phyloP scores from a whole-genome alignment of 2,329 filamentous ascomycete species.

The Fusarium succisae region DNA sequence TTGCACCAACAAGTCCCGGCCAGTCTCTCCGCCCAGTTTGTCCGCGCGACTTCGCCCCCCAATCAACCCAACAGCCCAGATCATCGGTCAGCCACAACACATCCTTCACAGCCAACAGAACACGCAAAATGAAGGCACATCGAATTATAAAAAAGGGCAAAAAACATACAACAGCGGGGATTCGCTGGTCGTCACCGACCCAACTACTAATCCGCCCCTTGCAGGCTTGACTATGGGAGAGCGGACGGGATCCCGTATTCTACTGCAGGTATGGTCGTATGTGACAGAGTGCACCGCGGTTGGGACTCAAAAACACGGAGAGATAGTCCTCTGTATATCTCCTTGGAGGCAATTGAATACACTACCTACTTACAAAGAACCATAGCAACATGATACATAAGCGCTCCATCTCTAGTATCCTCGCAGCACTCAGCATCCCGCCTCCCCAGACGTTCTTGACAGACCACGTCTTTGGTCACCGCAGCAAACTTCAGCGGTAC shows the following conservation, averaged over 20 bases:
- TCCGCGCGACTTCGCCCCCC: no score
- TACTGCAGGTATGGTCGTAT: neutral
- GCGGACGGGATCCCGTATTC: neutral
- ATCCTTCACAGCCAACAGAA: accelerated
- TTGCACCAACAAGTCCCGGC: accelerated
- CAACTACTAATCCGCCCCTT: neutral
- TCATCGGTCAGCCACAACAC: accelerated
- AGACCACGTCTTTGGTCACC: no score
- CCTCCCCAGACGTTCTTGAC: accelerated
- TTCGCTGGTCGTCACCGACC: neutral
- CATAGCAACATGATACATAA: neutral
- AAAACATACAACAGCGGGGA: neutral
- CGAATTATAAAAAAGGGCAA: accelerated
- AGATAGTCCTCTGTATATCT: accelerated
- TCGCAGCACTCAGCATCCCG: accelerated
- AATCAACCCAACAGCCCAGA: no score
- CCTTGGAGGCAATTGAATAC: accelerated
- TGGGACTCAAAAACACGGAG: accelerated
- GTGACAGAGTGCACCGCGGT: accelerated
- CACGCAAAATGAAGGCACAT: accelerated
- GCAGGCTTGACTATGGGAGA: neutral
- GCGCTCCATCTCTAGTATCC: accelerated
- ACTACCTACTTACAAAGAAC: neutral
- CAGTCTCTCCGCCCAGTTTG: no score
- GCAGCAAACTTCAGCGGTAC: accelerated